Percentiles rank a stretch among this genome's conserved stretches.
These are phyloP conservation scores for Murraya koenigii DNA, from an alignment of 345 rosid genomes.

Conservation along the genomic window DNA sequence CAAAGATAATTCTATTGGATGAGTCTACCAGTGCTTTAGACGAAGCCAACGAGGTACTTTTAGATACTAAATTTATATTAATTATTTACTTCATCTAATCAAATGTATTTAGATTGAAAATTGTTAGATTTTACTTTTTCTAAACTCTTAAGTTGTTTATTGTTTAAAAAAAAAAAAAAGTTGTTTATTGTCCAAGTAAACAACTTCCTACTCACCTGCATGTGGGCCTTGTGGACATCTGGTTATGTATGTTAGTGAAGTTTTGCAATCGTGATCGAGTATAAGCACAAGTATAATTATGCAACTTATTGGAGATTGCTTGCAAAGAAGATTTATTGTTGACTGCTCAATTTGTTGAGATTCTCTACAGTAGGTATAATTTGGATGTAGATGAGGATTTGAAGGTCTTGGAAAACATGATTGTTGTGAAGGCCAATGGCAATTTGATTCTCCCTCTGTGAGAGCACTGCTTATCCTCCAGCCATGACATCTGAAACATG, in stretches of 20 bases:
- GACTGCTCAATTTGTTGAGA: background rate
- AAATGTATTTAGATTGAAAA: background rate
- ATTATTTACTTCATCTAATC: background rate
- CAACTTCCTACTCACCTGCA: background rate
- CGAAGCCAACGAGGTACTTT: conserved; percentile 80
- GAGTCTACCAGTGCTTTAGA: conserved; percentile 96
- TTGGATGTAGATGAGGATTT: background rate
- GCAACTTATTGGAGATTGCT: background rate
- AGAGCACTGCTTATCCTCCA: background rate
- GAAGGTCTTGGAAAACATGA: background rate
- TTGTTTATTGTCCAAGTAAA: background rate
- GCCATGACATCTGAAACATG: background rate
- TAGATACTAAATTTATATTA: conserved; percentile 4
- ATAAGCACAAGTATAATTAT: background rate
- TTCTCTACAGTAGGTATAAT: background rate
- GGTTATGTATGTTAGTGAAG: background rate
- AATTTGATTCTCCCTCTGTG: background rate
- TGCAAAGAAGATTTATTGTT: background rate
- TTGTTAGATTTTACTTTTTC: background rate
- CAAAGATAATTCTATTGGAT: conserved; percentile 76
- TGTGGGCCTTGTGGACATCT: background rate
- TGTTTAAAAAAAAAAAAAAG: too few relatives aligned
- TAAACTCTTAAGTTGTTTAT: background rate
- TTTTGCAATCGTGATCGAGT: background rate
- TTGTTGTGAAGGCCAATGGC: background rate